These are phyloP conservation scores for Capronia coronata DNA, from an alignment of 2,329 filamentous ascomycete genomes.

Conservation along the genomic window DNA sequence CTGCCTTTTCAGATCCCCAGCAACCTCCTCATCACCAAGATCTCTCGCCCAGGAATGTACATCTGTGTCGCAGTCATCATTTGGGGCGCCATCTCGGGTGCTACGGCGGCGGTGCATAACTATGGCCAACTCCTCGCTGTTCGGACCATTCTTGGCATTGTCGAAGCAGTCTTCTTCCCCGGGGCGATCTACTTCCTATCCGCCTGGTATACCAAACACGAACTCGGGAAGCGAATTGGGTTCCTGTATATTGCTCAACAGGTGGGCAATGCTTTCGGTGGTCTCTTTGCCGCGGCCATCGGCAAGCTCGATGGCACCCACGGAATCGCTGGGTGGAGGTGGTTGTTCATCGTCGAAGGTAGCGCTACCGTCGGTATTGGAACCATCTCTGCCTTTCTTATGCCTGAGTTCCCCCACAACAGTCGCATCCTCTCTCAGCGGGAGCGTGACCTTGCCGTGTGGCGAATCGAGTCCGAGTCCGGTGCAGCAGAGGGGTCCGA, in stretches of 20 bases:
- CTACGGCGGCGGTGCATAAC: conserved; percentile 39
- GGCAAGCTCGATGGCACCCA: conserved; percentile 2
- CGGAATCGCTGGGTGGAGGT: conserved; percentile 18
- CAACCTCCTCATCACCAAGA: conserved; percentile 32
- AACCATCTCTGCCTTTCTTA: conserved; percentile 32
- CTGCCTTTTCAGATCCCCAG: conserved; percentile 49
- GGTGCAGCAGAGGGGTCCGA: neutral
- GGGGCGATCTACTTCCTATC: conserved; percentile 43
- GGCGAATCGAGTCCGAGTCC: neutral
- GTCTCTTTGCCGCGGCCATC: conserved; percentile 48
- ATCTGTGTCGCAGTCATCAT: conserved; percentile 39
- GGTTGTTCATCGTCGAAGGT: conserved; percentile 32
- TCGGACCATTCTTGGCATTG: conserved; percentile 42
- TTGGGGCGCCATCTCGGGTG: conserved; percentile 43
- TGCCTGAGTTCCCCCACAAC: conserved; percentile 40
- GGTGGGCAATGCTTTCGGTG: conserved; percentile 48
- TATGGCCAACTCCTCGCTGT: conserved; percentile 41
- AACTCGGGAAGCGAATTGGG: conserved; percentile 47
- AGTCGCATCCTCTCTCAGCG: conserved; percentile 32
- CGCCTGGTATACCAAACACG: conserved; percentile 47
- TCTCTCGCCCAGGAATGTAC: conserved; percentile 43
- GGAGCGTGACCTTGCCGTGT: conserved; percentile 26
- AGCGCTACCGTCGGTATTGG: conserved; percentile 30
- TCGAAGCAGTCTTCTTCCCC: conserved; percentile 13
- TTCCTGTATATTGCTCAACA: conserved; percentile 49